Evolutionary conservation across 169 alveolate genomes (phyloP).

Genomic region (Toxoplasma gondii): DNA sequence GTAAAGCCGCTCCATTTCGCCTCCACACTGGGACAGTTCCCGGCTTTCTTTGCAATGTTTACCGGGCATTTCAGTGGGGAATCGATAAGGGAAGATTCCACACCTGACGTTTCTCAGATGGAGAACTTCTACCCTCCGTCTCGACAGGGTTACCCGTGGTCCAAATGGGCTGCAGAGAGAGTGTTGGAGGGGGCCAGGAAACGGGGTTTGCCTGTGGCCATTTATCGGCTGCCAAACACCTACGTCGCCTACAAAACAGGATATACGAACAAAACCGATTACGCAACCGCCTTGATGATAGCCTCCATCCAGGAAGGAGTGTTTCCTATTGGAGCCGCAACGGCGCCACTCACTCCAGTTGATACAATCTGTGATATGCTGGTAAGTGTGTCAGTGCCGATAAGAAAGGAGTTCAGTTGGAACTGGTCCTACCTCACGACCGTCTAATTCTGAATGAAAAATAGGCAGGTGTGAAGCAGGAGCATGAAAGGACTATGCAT

Average conservation of each 20-base stretch:
- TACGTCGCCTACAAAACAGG: constrained; percentile 78
- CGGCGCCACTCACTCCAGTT: constrained; percentile 81
- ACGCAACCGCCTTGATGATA: constrained; percentile 77
- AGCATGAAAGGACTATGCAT: too few relatives aligned
- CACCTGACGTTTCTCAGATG: constrained; percentile 75
- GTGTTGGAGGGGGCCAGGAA: constrained; percentile 72
- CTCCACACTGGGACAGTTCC: constrained; percentile 79
- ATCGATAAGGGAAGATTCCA: constrained; percentile 69
- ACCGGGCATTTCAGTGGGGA: constrained; percentile 69
- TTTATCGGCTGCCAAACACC: constrained; percentile 79
- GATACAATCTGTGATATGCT: constrained; percentile 76
- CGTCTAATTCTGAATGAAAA: neutral
- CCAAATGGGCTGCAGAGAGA: constrained; percentile 80
- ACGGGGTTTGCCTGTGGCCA: constrained; percentile 74
- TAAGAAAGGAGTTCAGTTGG: neutral
- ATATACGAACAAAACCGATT: constrained; percentile 77
- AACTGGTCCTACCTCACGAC: neutral
- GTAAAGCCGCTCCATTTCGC: constrained; percentile 75
- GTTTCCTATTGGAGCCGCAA: constrained; percentile 77
- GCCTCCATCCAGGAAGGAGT: constrained; percentile 76
- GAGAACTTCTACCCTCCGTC: constrained; percentile 73
- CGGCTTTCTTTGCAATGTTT: constrained; percentile 77
- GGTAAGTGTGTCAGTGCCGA: constrained; percentile 46
- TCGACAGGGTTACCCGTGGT: constrained; percentile 80
- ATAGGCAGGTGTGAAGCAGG: neutral